Base-by-base conservation (phyloP, 495 filamentous ascomycete genomes). In the Aspergillus conjunctus region DNA sequence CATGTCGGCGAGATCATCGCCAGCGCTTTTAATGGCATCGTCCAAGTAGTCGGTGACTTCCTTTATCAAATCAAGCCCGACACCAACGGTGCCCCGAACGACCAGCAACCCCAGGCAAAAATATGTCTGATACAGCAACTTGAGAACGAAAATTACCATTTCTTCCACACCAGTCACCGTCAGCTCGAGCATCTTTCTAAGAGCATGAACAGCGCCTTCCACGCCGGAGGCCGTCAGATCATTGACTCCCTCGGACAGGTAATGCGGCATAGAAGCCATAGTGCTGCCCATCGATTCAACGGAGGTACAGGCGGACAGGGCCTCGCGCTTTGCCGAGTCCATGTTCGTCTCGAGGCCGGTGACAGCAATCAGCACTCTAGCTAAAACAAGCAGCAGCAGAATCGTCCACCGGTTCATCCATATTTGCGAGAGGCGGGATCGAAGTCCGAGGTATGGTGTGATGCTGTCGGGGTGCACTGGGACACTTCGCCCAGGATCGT, bases 351-450 rank as follows among this genome's bases (percentile, higher is more conserved):
- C 80, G 54, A 96, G 77, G 64, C 82, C 81, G 37, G 80, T 77
- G 34, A 89, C 81, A 18, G 92, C 87, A 50, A 98, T 72, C 51
- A 98, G 74, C 58, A 91, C 80, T 49, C 94, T 85, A 61, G 88
- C 85, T 21, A 98, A 84, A 18, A 98, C 85, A 53, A 98, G 83
- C 44, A 96, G 69, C 10, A 98, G 79, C 46, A 98, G 82, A 57
- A 98, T 80, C 43, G 94, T 97, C 95, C 95, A 98, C 75, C 89
- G 82, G 80, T 98, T 98, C 79, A 98, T 88, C 92, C 92, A 96
- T 68, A 91, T 79, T 80, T 98, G 94, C 31, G 94, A 98, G 44
- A 98, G 81, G 60, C 92, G 86, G 59, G 94, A 89, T 62, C 88
- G 86, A 64, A 96, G 83, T 55, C 93, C 94, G 33, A 98, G 88